Conservation (phyloP, 2,329 filamentous ascomycete genomes). For the Monosporascus sp. region DNA sequence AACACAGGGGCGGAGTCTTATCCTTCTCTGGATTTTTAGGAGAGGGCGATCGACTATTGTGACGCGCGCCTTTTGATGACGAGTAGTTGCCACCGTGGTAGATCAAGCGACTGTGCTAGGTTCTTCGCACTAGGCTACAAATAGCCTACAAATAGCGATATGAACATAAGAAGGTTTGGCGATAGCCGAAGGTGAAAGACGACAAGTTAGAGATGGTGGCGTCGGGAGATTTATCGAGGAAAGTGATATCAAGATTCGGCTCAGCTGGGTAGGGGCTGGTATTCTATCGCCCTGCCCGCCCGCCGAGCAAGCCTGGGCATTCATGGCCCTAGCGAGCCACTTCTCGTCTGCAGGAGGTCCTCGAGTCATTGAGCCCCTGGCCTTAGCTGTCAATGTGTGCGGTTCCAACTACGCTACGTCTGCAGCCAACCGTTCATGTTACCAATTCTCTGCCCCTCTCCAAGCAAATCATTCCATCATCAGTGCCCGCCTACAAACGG, state of each 20-base stretch:
- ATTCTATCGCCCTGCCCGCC: neutral
- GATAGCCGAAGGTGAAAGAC: slow-evolving; percentile 5
- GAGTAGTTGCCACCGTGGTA: slow-evolving; percentile 1
- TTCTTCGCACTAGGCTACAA: slow-evolving; percentile 2
- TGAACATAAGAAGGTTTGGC: slow-evolving; percentile 3
- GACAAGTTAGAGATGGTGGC: slow-evolving; percentile 7
- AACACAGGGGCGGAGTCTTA: slow-evolving; percentile 27
- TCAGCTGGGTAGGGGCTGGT: neutral
- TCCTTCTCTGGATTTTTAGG: slow-evolving; percentile 12
- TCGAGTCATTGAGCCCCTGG: slow-evolving; percentile 34
- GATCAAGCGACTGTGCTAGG: slow-evolving; percentile 10
- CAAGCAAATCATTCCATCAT: slow-evolving; percentile 21
- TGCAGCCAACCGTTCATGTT: slow-evolving; percentile 31
- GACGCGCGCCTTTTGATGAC: slow-evolving; percentile 5
- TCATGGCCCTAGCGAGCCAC: neutral
- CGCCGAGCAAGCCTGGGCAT: neutral
- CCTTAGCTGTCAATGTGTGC: slow-evolving; percentile 23
- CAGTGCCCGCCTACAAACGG: slow-evolving; percentile 26
- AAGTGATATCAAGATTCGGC: neutral
- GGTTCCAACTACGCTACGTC: slow-evolving; percentile 28
- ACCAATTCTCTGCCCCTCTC: slow-evolving; percentile 13
- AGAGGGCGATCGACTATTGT: slow-evolving; percentile 6
- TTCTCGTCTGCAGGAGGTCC: slow-evolving; percentile 18
- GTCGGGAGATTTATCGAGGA: slow-evolving; percentile 7
- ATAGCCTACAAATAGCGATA: slow-evolving; percentile 5